A percentile compares a stretch with the other conserved stretches of the same genome.
These are phyloP conservation scores for Stephanodiscus triporus DNA, from an alignment of 108 stramenopile species.

Conservation along the genomic window DNA sequence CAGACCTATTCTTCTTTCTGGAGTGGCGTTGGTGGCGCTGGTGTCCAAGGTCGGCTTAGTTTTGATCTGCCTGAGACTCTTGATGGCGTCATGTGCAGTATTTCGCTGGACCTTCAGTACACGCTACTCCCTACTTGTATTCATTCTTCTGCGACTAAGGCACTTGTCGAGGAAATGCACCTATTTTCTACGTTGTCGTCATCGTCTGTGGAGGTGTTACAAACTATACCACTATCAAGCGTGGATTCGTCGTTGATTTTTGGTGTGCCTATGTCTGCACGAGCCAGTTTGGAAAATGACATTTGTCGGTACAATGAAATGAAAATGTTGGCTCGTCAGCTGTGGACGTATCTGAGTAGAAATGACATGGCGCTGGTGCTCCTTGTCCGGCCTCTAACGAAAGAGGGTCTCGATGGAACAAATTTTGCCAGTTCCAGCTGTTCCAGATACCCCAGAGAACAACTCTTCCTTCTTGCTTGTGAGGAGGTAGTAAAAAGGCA, in stretches of 20 bases:
- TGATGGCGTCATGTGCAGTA: slow-evolving; percentile 44
- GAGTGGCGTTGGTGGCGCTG: neutral
- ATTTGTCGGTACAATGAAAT: slow-evolving; percentile 49
- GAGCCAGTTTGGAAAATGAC: slow-evolving; percentile 40
- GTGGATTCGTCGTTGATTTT: slow-evolving; percentile 50
- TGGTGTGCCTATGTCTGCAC: slow-evolving; percentile 50
- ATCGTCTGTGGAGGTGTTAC: slow-evolving; percentile 47
- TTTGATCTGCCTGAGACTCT: slow-evolving; percentile 54
- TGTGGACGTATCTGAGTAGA: slow-evolving; percentile 42
- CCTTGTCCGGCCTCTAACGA: slow-evolving; percentile 8
- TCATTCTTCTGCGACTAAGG: slow-evolving; percentile 30
- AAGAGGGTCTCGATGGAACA: slow-evolving; percentile 1
- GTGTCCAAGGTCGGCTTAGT: slow-evolving; percentile 25
- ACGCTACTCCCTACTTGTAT: slow-evolving; percentile 37
- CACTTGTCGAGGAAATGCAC: slow-evolving; percentile 43
- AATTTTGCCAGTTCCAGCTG: neutral
- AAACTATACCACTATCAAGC: slow-evolving; percentile 38
- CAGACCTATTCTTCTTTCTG: slow-evolving; percentile 12
- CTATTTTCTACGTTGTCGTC: slow-evolving; percentile 26
- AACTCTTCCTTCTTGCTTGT: slow-evolving; percentile 43
- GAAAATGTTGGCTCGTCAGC: slow-evolving; percentile 47
- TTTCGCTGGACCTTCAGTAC: slow-evolving; percentile 41
- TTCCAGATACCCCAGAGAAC: slow-evolving; percentile 2
- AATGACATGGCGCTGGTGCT: slow-evolving; percentile 48
- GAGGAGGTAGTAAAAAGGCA: slow-evolving; percentile 39